Base-by-base conservation (phyloP, 2,329 filamentous ascomycete species). In the Microdochium nivale region DNA sequence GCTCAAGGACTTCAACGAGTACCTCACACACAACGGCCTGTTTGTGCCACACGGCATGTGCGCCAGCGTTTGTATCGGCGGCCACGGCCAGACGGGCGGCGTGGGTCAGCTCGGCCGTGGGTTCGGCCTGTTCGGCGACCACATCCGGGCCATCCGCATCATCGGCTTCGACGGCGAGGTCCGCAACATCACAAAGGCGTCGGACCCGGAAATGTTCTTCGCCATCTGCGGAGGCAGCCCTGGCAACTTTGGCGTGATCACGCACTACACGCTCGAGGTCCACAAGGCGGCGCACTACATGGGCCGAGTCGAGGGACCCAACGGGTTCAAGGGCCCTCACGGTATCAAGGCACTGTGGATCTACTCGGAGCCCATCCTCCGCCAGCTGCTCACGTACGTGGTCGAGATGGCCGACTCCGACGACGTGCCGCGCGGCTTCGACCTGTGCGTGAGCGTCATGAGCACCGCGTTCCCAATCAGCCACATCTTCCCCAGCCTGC, bases 121-220 rank as follows among this genome's bases (percentile, higher is more conserved):
- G 55, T 77, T 77, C 47, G 80, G 80, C 1, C 66, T 83, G 0
- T 72, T 70, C 3, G 78, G 77, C 1, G 80, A 83, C 53, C 73
- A 81, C 49, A 71, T 77, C 7, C 58, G 77, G 1, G 68, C 72
- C 14, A 68, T 73, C 46, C 68, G 75, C 43, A 70, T 79, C 1
- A 64, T 83, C 2, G 72, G 73, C 24, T 71, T 70, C 0, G 62
- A 68, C 16, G 80, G 79, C 0, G 54, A 65, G 11, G 62, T 75
- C 24, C 60, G 75, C 1, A 71, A 70, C 3, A 70, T 80, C 3
- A 76, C 70, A 19, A 73, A 68, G n/a, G 58, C 68, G 0, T 62
- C 68, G n/a, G 71, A 83, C 50, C 57, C 71, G 0, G 80, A 84
- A 37, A 68, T 84, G 0, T 84, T 81, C 63, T 84, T 77, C 69